Evolutionary conservation across 768 basidiomycete species (phyloP).

Genomic region (Rhizopogon salebrosus): DNA sequence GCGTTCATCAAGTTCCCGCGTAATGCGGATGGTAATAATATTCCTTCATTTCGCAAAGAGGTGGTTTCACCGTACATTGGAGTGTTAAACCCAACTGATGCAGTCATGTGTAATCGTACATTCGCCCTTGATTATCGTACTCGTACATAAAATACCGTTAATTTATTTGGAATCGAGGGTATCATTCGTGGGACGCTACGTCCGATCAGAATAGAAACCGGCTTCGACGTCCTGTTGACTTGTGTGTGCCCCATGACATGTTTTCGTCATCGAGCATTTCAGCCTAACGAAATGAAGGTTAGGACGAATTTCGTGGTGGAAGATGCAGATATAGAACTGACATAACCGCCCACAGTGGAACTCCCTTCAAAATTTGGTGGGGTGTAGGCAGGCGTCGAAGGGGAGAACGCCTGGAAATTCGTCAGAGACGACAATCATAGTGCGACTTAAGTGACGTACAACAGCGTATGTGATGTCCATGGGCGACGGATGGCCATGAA

Average conservation of each 20-base stretch:
- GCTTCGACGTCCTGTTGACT: constrained; percentile 5
- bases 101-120: constrained; percentile 10
- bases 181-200: not conserved
- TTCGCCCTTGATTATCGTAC: constrained; percentile 4
- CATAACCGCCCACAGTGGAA: constrained; percentile 10
- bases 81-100: not conserved
- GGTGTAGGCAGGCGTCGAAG: constrained; percentile 1
- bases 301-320: not conserved
- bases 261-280: constrained; percentile 26
- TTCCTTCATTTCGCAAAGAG: not conserved
- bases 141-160: constrained; percentile 7
- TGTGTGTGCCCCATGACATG: constrained; percentile 18
- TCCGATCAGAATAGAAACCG: constrained; percentile 7
- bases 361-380: not conserved
- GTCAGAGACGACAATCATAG: not conserved
- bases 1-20: not conserved
- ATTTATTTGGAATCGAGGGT: not conserved
- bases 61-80: not conserved
- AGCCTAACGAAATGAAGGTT: constrained; percentile 8
- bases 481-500: constrained; percentile 14
- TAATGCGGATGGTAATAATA: not conserved
- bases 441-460: constrained; percentile 9
- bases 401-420: constrained; percentile 9
- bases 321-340: constrained; percentile 1
- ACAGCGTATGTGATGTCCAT: constrained; percentile 16